phyloP scores from a whole-genome alignment of 192 early-diverging fungal species.

The Mycoemilia scoparia region DNA sequence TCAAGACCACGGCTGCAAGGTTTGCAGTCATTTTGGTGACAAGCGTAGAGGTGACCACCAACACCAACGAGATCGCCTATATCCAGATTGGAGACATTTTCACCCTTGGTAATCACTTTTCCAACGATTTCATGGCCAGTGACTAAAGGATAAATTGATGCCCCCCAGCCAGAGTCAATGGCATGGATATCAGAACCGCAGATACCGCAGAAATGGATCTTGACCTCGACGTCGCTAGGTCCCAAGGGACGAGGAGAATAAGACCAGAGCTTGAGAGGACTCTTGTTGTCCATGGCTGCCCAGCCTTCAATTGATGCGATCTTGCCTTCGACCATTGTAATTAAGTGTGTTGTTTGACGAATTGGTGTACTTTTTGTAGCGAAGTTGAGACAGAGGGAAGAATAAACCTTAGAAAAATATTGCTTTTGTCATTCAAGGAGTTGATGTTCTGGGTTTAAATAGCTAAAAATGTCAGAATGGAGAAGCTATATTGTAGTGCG shows the following conservation, averaged over 20 bases:
- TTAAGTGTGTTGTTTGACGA: no score
- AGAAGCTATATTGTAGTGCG: no score
- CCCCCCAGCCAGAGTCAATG: slow-evolving; percentile 38
- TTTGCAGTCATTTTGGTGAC: slow-evolving; percentile 30
- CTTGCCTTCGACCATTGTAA: slow-evolving; percentile 22
- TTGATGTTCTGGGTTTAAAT: no score
- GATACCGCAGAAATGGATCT: slow-evolving; percentile 57
- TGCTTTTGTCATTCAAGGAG: no score
- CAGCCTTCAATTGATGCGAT: slow-evolving; percentile 23
- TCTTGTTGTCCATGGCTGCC: slow-evolving; percentile 17
- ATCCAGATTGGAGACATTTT: slow-evolving; percentile 27
- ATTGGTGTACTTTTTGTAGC: no score
- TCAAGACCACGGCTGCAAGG: slow-evolving; percentile 28
- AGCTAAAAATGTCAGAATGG: no score
- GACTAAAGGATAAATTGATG: slow-evolving; percentile 23
- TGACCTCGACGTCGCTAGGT: slow-evolving; percentile 47
- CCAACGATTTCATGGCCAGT: slow-evolving; percentile 58
- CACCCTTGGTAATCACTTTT: slow-evolving; percentile 36
- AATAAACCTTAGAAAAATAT: no score
- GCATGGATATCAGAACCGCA: slow-evolving; percentile 66
- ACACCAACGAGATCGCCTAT: slow-evolving; percentile 47
- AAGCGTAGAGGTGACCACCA: slow-evolving; percentile 43
- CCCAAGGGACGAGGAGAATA: slow-evolving; percentile 42
- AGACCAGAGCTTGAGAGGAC: slow-evolving; percentile 23
- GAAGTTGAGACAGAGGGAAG: no score